Evolutionary conservation across 176 grass and related monocot genomes (phyloP).

Genomic region (Carex littledalei): DNA sequence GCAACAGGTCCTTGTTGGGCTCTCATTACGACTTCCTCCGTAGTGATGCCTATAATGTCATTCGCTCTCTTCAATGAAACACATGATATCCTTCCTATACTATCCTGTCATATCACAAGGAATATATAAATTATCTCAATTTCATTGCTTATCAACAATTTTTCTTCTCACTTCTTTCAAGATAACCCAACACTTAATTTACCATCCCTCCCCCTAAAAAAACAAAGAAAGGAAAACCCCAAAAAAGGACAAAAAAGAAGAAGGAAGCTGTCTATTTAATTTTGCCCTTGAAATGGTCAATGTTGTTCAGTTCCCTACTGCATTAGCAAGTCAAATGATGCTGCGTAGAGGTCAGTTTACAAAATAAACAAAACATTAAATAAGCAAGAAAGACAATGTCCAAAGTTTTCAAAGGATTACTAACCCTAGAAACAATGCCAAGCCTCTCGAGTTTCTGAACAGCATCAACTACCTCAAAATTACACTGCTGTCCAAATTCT

Average conservation of each 20-base stretch:
- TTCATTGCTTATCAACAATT: not conserved
- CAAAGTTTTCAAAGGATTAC: slow-evolving; percentile 4
- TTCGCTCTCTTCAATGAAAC: slow-evolving; percentile 74
- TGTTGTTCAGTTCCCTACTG: not conserved
- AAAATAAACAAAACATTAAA: not conserved
- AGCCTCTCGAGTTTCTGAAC: slow-evolving; percentile 86
- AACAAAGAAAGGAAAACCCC: not conserved
- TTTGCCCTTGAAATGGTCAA: not conserved
- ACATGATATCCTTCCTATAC: slow-evolving; percentile 45
- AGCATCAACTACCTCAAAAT: slow-evolving; percentile 86
- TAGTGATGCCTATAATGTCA: slow-evolving; percentile 87
- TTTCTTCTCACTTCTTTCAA: not conserved
- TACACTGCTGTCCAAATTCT: slow-evolving; percentile 60
- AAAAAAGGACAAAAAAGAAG: not conserved
- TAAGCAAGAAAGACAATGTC: not conserved
- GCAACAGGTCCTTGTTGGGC: slow-evolving; percentile 37
- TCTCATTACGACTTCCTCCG: slow-evolving; percentile 74
- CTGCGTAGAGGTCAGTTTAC: not conserved
- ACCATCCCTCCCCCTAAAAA: not conserved
- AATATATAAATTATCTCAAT: not conserved
- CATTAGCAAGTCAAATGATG: not conserved
- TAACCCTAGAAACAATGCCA: slow-evolving; percentile 83
- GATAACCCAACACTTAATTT: not conserved
- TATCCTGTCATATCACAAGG: slow-evolving; percentile 46
- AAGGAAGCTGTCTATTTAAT: not conserved